Evolutionary conservation across 768 basidiomycete genomes (phyloP), one percentile per base, ranked within the genome.

Genomic region (Rhodotorula kratochvilovae): DNA sequence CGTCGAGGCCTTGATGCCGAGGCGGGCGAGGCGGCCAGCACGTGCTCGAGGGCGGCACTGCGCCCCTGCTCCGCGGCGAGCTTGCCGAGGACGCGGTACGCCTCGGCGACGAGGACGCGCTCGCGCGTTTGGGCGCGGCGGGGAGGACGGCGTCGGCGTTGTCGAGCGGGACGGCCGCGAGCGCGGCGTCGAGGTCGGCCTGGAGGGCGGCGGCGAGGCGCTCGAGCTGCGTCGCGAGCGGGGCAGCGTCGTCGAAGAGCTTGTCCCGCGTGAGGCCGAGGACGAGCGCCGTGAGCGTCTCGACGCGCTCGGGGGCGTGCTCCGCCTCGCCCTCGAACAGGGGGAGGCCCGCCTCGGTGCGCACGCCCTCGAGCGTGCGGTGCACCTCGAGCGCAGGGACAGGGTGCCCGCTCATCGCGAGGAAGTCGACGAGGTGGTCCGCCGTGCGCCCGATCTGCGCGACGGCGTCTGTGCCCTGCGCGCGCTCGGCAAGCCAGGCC

Each of bases 61-160:
- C 59, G 64, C 17, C 73, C 61, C 27, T 71, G 67, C 19, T 45
- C 54, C n/a, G 70, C 35, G 2, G 70, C 67, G 53, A 68, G 61
- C 53, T 63, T 62, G 10, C 61, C 67, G 23, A 71, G 42, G 29
- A 43, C 48, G 17, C 65, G 50, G 15, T 31, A 61, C 42, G 67
- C 57, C 15, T 43, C 15, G 36, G 48, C 17, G 46, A 36, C 58
- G 63, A 46, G 19, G n/a, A n/a, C n/a, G n/a, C 39, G 39, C 23
- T 7, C 43, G 27, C 2, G 21, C 12, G n/a, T 29, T 11, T 42
- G 36, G 19, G n/a, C 15, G 10, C 29, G 27, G 25, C 8, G 11
- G 13, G 36, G 27, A 7, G n/a, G n/a, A n/a, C n/a, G n/a, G n/a
- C 36, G 19, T 36, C 36, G 36, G 35, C 25, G 5, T 1, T 33